phyloP scores from a whole-genome alignment of 345 rosid species.

The Zanthoxylum bungeanum region DNA sequence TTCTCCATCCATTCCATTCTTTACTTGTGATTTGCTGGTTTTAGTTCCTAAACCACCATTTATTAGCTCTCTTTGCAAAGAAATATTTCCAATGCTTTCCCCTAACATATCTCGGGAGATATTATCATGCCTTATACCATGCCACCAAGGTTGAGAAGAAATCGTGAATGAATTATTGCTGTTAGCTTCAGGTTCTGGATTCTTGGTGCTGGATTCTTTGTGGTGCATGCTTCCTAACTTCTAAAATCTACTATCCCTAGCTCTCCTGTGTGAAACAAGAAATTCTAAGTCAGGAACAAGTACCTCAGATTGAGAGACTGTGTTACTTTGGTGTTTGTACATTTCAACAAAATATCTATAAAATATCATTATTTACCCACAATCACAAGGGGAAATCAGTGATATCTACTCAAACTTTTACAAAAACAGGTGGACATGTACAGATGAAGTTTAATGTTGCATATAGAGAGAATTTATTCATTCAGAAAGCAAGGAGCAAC shows the following conservation, averaged over 20 bases:
- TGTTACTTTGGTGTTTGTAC: background rate
- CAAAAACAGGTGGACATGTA: background rate
- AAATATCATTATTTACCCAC: background rate
- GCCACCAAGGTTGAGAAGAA: constrained; percentile 38
- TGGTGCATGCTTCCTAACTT: constrained; percentile 24
- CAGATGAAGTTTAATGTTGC: background rate
- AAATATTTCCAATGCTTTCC: constrained; percentile 16
- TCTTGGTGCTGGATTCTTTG: constrained; percentile 14
- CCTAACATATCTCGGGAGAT: constrained; percentile 5
- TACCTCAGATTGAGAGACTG: background rate
- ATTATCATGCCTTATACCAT: constrained; percentile 12
- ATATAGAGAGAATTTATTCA: background rate
- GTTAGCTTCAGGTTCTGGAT: constrained; percentile 9
- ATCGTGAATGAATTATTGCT: constrained; percentile 5
- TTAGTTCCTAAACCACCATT: constrained; percentile 14
- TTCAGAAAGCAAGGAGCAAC: background rate
- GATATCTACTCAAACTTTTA: background rate
- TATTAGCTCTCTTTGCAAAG: background rate
- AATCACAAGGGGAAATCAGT: constrained; percentile 1
- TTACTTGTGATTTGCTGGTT: constrained; percentile 13
- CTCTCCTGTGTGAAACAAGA: background rate
- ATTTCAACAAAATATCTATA: background rate
- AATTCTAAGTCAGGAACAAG: constrained; percentile 1
- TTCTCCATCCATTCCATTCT: constrained; percentile 11
- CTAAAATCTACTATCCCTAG: background rate